A percentile compares a stretch with the other conserved stretches of the same genome.
These are phyloP conservation scores for Trichoderma hamatum DNA, from an alignment of 2,329 filamentous ascomycete genomes.

Conservation along the genomic window DNA sequence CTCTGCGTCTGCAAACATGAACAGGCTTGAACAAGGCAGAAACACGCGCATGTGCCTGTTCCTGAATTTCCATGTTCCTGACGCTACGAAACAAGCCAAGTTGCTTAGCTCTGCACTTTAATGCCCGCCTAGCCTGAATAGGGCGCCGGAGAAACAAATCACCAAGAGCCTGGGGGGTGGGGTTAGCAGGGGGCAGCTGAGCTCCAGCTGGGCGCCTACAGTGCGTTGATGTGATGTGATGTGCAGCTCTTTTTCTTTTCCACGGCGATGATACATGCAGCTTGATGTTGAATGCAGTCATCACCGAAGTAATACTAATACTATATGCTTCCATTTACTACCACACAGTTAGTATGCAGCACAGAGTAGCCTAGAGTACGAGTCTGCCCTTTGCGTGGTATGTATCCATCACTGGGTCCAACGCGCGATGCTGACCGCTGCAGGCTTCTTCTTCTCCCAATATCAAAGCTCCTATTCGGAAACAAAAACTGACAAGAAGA, in stretches of 20 bases:
- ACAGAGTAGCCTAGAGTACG: background rate
- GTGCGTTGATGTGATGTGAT: too few relatives aligned
- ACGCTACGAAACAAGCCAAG: constrained; percentile 22
- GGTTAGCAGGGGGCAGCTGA: background rate
- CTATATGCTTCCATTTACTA: background rate
- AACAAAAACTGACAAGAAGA: background rate
- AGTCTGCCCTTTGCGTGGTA: background rate
- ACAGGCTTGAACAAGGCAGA: background rate
- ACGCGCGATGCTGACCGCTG: background rate
- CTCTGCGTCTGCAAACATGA: background rate
- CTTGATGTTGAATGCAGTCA: background rate
- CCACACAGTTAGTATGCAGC: background rate
- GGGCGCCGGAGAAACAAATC: background rate
- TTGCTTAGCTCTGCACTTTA: constrained; percentile 11
- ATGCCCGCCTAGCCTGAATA: background rate
- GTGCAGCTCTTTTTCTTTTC: background rate
- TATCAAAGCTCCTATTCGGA: background rate
- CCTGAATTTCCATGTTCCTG: constrained; percentile 21
- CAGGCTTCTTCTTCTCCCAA: background rate
- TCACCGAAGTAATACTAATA: background rate
- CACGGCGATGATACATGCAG: background rate
- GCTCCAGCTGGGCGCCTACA: background rate
- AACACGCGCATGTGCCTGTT: background rate
- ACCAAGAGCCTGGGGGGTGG: background rate
- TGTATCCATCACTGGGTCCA: background rate